A percentile compares a stretch with the other conserved stretches of the same genome.
Evolutionary conservation across 495 filamentous ascomycete species (phyloP).

Genomic region (Trichoderma virens): DNA sequence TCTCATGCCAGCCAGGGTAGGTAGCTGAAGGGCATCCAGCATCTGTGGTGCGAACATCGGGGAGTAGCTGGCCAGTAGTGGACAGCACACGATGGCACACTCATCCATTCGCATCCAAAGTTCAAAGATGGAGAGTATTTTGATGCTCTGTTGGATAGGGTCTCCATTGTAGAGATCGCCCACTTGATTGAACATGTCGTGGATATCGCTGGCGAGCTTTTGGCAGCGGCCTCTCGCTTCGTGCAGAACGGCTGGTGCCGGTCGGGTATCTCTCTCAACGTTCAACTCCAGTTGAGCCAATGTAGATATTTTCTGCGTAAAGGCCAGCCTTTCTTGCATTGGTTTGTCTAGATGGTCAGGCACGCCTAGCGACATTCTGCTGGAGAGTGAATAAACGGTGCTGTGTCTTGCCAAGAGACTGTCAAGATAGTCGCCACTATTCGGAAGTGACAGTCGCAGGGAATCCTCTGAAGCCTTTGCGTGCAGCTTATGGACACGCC

Average conservation of each 20-base stretch:
- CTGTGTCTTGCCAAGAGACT: not conserved
- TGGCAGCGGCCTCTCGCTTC: conserved; percentile 21
- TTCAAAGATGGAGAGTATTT: conserved; percentile 36
- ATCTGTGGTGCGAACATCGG: conserved; percentile 36
- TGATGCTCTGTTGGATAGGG: conserved; percentile 35
- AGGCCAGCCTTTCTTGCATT: conserved; percentile 14
- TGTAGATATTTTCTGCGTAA: conserved; percentile 17
- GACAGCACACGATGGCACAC: conserved; percentile 22
- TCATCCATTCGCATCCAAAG: conserved; percentile 38
- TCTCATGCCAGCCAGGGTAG: conserved; percentile 32
- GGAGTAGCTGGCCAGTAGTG: conserved; percentile 27
- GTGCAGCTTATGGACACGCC: conserved; percentile 34
- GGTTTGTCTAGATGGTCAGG: conserved; percentile 12
- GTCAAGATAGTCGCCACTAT: conserved; percentile 25
- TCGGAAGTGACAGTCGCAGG: conserved; percentile 33
- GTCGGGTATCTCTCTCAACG: not conserved
- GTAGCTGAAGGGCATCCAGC: conserved; percentile 43
- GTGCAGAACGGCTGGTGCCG: not conserved
- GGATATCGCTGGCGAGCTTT: conserved; percentile 29
- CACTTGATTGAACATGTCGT: conserved; percentile 24
- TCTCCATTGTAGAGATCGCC: conserved; percentile 34
- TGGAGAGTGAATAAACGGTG: not conserved
- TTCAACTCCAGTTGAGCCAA: conserved; percentile 15
- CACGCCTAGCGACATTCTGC: not conserved
- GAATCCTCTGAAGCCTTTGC: conserved; percentile 21